Conservation (phyloP, 2,329 filamentous ascomycete species). For the Colletotrichum sp. region DNA sequence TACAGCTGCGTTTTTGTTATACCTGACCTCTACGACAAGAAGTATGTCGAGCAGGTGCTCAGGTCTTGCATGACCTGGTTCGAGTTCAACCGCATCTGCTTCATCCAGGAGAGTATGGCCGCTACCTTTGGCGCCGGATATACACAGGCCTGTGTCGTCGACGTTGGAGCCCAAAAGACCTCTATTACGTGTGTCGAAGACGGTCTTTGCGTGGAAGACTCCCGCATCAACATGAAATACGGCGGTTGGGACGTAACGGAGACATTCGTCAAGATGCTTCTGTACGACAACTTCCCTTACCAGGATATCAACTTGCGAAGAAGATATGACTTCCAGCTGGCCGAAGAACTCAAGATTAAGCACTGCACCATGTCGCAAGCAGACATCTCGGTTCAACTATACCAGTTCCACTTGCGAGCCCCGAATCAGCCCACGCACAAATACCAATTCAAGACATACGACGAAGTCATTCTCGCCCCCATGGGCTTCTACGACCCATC, state of each 20-base stretch:
- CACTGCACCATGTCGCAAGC: slow-evolving; percentile 91
- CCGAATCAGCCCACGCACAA: slow-evolving; percentile 89
- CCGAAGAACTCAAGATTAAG: slow-evolving; percentile 94
- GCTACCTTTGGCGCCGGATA: slow-evolving; percentile 96
- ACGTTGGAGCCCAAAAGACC: slow-evolving; percentile 96
- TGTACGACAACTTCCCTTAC: slow-evolving; percentile 95
- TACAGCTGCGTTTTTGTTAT: slow-evolving; percentile 98
- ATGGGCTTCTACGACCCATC: slow-evolving; percentile 93
- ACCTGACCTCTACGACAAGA: slow-evolving; percentile 94
- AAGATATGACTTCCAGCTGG: slow-evolving; percentile 90
- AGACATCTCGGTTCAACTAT: slow-evolving; percentile 86
- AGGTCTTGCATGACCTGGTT: slow-evolving; percentile 89
- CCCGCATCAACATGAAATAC: slow-evolving; percentile 92
- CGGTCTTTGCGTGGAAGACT: slow-evolving; percentile 93
- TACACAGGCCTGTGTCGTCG: slow-evolving; percentile 91
- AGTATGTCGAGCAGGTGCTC: slow-evolving; percentile 84
- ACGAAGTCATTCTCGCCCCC: slow-evolving; percentile 91
- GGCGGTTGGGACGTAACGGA: slow-evolving; percentile 93
- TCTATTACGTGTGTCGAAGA: slow-evolving; percentile 97
- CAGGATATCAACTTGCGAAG: slow-evolving; percentile 89
- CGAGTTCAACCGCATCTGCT: slow-evolving; percentile 86
- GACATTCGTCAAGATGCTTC: slow-evolving; percentile 96
- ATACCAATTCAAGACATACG: slow-evolving; percentile 96
- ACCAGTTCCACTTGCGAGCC: slow-evolving; percentile 88
- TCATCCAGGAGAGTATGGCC: slow-evolving; percentile 95